Evolutionary conservation across 768 basidiomycete species (phyloP), one percentile per base, ranked within the genome.

Genomic region (Macrocybe gigantea): DNA sequence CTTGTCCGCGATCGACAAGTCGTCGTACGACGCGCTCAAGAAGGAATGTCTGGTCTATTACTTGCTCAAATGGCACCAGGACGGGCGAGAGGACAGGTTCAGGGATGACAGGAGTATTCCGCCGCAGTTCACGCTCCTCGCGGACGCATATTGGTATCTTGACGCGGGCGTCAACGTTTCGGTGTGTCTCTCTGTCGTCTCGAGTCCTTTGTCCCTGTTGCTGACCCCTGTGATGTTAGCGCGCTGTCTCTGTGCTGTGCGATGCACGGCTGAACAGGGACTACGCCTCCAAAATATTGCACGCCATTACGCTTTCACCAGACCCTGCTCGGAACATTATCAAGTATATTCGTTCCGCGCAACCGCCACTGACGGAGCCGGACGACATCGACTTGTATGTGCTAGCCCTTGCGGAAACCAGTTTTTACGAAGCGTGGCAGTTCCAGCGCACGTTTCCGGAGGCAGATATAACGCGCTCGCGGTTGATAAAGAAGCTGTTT

Each of bases 91-190:
- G 72, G 59, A 72, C 52, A 56, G 63, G 50, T 70, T 88, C 69
- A 64, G 67, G 59, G 45, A 69, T 62, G 62, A 78, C 62, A 67
- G 75, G 30, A 79, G 75, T 56, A 83, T 93, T 51, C 81, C 86
- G 4, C 83, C 87, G 2, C 89, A 90, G 56, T 91, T 90, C 57
- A 71, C 75, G 6, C 67, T 74, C 4, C 73, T 92, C 41, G 79
- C 86, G n/a, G 84, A 88, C 66, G 89, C 90, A 58, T 92, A 92
- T 67, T 93, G 86, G 85, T 67, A 79, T 61, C 67, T 93, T 50
- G 90, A 93, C 64, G 74, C 79, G 2, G 86, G 85, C 8, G 69
- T 74, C n/a, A 69, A 81, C 38, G 61, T 85, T 44, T 62, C 75
- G 41, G 88, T 90, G 62, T 53, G 85, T 77, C 10, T 42, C 36